Conservation (phyloP, 1,284 basidiomycete genomes). For the Microbotryum saponariae region DNA sequence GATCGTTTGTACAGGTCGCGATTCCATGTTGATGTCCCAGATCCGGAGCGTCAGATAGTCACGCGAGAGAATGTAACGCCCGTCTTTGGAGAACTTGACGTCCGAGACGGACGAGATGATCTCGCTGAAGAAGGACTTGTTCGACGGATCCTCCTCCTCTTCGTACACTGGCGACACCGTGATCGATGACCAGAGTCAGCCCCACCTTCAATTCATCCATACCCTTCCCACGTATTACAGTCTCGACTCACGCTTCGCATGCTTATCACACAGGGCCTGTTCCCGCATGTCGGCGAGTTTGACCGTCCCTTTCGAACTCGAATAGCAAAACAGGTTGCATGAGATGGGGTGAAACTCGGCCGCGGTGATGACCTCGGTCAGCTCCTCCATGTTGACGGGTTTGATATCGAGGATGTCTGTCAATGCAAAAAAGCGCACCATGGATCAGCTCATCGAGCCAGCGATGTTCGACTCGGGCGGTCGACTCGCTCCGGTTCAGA, state of each 20-base stretch:
- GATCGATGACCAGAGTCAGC: conserved; percentile 19
- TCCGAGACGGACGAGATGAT: conserved; percentile 99
- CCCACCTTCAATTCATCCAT: not conserved
- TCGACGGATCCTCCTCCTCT: conserved; percentile 95
- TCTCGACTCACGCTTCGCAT: conserved; percentile 77
- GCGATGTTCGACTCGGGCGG: not conserved
- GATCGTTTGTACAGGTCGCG: conserved; percentile 91
- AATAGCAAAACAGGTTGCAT: conserved; percentile 99
- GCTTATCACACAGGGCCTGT: conserved; percentile 89
- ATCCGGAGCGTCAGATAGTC: conserved; percentile 98
- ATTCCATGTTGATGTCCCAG: conserved; percentile 99
- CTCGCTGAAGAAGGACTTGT: conserved; percentile 99
- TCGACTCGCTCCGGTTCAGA: too few species aligned
- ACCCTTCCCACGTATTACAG: not conserved
- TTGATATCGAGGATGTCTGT: conserved; percentile 99
- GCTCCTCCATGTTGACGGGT: conserved; percentile 98
- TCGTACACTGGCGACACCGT: conserved; percentile 65
- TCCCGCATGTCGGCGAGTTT: conserved; percentile 99
- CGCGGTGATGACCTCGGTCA: conserved; percentile 98
- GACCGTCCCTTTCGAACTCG: conserved; percentile 98
- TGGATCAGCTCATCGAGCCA: not conserved
- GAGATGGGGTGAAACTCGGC: conserved; percentile 97
- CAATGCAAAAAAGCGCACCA: not conserved
- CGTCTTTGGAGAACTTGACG: conserved; percentile 97
- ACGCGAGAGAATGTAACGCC: conserved; percentile 90